phyloP scores from a whole-genome alignment of 2,329 filamentous ascomycete genomes.

The Clonostachys rhizophaga region DNA sequence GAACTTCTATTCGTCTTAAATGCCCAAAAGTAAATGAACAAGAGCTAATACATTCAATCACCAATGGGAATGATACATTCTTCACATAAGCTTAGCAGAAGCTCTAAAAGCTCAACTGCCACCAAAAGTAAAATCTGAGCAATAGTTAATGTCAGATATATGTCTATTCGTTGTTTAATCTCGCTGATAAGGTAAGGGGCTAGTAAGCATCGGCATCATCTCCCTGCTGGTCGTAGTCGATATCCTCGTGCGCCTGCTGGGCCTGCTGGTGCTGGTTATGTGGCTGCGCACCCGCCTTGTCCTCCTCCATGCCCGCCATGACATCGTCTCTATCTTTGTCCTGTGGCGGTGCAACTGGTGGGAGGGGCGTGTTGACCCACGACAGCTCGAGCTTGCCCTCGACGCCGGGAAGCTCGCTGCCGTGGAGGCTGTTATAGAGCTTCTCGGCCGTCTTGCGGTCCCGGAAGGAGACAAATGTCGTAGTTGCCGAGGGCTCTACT shows the following conservation, averaged over 20 bases:
- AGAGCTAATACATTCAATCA: too few species aligned
- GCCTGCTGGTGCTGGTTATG: background rate
- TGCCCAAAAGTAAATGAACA: too few species aligned
- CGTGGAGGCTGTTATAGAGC: conserved; percentile 55
- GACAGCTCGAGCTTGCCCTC: conserved; percentile 58
- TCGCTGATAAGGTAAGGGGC: too few species aligned
- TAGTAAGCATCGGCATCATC: conserved; percentile 2
- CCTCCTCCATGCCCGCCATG: background rate
- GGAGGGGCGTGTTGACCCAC: conserved; percentile 44
- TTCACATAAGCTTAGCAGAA: too few species aligned
- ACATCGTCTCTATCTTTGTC: background rate
- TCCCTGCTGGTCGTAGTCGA: background rate
- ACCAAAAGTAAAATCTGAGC: too few species aligned
- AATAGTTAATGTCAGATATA: too few species aligned
- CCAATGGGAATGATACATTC: too few species aligned
- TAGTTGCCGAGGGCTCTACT: conserved; percentile 34
- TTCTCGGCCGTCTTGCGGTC: conserved; percentile 69
- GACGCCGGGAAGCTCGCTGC: conserved; percentile 56
- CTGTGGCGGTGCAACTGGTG: too few species aligned
- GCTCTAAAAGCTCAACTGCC: too few species aligned
- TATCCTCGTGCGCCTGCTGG: background rate
- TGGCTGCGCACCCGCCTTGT: background rate
- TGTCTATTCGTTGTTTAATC: too few species aligned
- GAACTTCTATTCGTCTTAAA: too few species aligned
- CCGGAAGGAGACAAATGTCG: conserved; percentile 57